Base-by-base conservation (phyloP, 768 basidiomycete species). In the Lactifluus piperatus region DNA sequence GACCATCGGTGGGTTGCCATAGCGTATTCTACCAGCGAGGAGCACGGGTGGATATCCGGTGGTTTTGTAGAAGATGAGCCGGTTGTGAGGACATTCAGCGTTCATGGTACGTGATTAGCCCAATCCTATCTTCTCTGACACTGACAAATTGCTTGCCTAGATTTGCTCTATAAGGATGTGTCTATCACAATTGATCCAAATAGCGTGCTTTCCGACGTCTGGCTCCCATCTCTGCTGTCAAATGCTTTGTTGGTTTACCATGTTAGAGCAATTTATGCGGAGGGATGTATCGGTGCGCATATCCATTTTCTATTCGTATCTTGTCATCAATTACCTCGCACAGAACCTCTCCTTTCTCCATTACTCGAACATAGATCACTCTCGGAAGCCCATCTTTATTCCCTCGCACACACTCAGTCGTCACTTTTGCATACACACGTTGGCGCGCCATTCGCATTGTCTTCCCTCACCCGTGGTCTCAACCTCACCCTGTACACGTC, bases 351-450 rank as follows among this genome's bases (percentile, higher is more conserved):
- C 6, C 72, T 91, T 41, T 73, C 81, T 5, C 87, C 89, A 3
- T 71, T 92, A n/a, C 72, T 93, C 13, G 71, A 79, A 30, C 85
- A 91, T 58, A 75, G 75, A 0, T 83, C 88, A 0, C 73, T 79
- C 10, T 90, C 91, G 71, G 80, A 81, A 0, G 84, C 90, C 67
- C 88, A 88, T 64, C 82, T 80, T 68, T 79, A 83, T 30, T 73
- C 88, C 10, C 67, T 65, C 48, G 68, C 67, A 0, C 70, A 63
- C 16, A 67, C 71, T 39, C 75, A 72, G 39, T 73, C 72, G 4
- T 75, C 78, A 39, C 71, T 80, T n/a, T 75, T 91, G 13, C 88
- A 91, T 68, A 80, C 84, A 0, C 87, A 92, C 68, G 70, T 79
- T 7, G 71, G 76, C 6, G 88, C 82, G 2, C 88, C 91, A 0